Evolutionary conservation across 768 basidiomycete species (phyloP), one percentile per base, ranked within the genome.

Genomic region (Phylloporus sp.): DNA sequence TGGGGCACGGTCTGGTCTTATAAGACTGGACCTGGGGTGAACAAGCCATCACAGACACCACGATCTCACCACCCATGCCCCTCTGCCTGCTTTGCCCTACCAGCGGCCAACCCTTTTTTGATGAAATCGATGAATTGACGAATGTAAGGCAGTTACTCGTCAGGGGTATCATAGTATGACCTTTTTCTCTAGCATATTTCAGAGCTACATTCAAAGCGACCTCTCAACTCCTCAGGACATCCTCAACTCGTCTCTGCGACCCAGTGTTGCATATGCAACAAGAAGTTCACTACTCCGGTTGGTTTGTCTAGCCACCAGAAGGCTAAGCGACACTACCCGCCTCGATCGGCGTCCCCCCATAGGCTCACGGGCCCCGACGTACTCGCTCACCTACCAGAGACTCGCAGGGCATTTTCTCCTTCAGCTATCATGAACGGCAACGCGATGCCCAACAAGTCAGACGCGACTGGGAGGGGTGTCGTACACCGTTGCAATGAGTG

Each of bases 1-100:
- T 55, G 61, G 63, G 62, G 63, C 63, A 43, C 46, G 51, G 60
- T 56, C 54, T n/a, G n/a, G n/a, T 58, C 58, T 56, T 65, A 65
- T 55, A 65, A 62, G 56, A 44, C 56, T 53, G 44, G 42, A 32
- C 52, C 47, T 46, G 52, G 53, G 50, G 34, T 24, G 27, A 48
- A 34, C 52, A 31, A 42, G 28, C 38, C 44, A 39, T 42, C 44
- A 48, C 49, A 41, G 34, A 52, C 36, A 46, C 50, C 45, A 45
- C 55, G 46, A 55, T 57, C 51, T 50, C 40, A 17, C 43, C 44
- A 42, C 26, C 48, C 32, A 65, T 64, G 59, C 55, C 55, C 39
- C 31, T 52, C 44, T 64, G 59, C 44, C 42, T 57, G 7, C 47
- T 57, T 39, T 65, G 61, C 45, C 59, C 61, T 3, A 17, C 40